phyloP scores from a whole-genome alignment of 768 basidiomycete species.

The Termitomyces sp. region DNA sequence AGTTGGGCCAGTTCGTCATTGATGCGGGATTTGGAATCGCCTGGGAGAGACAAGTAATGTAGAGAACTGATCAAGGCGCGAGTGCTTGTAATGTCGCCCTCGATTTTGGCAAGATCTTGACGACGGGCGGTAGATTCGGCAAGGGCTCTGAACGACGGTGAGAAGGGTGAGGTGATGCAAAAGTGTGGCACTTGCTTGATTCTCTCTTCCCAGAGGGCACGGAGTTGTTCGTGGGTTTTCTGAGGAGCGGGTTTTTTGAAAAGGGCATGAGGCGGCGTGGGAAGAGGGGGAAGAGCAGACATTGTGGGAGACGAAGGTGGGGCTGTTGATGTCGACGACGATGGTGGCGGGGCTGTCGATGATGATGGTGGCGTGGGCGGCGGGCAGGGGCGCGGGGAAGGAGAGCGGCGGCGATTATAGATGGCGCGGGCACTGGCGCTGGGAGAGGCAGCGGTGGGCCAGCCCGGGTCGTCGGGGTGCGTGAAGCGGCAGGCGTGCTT shows the following conservation, averaged over 20 bases:
- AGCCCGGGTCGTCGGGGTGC: constrained; percentile 23
- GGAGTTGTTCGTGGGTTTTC: constrained; percentile 13
- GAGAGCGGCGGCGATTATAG: constrained; percentile 1
- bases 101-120: constrained; percentile 12
- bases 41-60: constrained; percentile 9
- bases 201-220: constrained; percentile 18
- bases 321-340: not conserved
- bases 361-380: not conserved
- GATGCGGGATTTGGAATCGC: constrained; percentile 12
- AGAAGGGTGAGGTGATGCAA: not conserved
- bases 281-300: constrained; percentile 10
- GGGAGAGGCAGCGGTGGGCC: constrained; percentile 13
- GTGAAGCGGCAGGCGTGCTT: constrained; percentile 16
- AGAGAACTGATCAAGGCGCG: constrained; percentile 12
- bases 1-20: constrained; percentile 14
- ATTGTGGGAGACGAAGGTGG: constrained; percentile 2
- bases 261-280: constrained; percentile 12
- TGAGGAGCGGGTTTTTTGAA: constrained; percentile 5
- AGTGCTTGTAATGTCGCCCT: constrained; percentile 12
- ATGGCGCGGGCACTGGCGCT: not conserved
- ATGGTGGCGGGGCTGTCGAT: not conserved
- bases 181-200: constrained; percentile 15
- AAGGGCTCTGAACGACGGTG: constrained; percentile 5
- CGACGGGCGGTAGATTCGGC: constrained; percentile 6
- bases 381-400: not conserved